Conservation (phyloP, 108 stramenopile genomes). For the Fragilaria crotonensis region DNA sequence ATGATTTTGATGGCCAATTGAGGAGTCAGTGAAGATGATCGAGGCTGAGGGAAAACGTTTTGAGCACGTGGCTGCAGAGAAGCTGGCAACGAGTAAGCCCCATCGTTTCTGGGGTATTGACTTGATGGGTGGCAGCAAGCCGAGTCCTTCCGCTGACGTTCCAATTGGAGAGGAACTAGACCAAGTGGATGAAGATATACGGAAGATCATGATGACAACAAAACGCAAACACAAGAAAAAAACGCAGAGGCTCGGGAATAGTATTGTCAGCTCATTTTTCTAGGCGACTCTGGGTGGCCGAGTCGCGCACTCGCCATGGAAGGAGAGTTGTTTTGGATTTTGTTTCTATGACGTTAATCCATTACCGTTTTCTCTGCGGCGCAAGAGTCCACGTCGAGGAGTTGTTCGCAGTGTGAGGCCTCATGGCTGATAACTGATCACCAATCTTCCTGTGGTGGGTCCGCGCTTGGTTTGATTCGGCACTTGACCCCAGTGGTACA, state of each 20-base stretch:
- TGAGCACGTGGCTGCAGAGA: background rate
- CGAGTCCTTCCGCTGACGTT: background rate
- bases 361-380: too few species aligned
- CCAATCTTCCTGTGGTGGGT: too few species aligned
- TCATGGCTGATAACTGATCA: too few species aligned
- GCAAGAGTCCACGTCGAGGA: too few species aligned
- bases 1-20: conserved; percentile 1
- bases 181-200: background rate
- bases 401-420: too few species aligned
- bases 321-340: too few species aligned
- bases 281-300: too few species aligned
- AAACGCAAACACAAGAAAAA: conserved; percentile 1
- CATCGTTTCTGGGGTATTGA: background rate
- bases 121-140: background rate
- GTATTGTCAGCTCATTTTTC: conserved; percentile 1
- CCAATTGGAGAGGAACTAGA: background rate
- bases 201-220: background rate
- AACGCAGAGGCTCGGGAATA: background rate
- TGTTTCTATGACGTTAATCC: too few species aligned
- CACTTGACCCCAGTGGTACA: too few species aligned
- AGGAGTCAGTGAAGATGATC: background rate
- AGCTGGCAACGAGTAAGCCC: background rate
- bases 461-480: too few species aligned
- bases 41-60: background rate
- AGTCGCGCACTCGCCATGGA: too few species aligned